Conservation (phyloP, 2,329 filamentous ascomycete species). For the Arthroderma sp. region DNA sequence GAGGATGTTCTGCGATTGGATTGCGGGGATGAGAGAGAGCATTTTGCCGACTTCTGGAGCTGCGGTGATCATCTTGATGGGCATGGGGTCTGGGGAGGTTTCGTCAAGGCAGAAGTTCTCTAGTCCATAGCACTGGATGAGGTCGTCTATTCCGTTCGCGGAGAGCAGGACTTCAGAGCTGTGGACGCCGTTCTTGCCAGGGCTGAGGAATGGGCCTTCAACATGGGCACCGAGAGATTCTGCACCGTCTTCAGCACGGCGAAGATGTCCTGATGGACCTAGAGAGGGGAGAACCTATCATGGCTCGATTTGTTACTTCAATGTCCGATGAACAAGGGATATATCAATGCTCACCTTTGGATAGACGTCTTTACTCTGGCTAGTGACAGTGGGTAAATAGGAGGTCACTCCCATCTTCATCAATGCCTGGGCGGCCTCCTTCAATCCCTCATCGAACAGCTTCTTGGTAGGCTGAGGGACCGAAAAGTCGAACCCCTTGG, state of each 20-base stretch:
- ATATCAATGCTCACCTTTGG: slow-evolving; percentile 46
- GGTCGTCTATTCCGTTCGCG: slow-evolving; percentile 50
- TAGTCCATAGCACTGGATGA: slow-evolving; percentile 46
- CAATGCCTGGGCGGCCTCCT: slow-evolving; percentile 57
- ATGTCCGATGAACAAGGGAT: not conserved
- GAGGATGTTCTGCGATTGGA: slow-evolving; percentile 55
- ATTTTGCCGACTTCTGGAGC: slow-evolving; percentile 71
- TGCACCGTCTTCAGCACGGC: slow-evolving; percentile 55
- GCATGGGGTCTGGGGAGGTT: slow-evolving; percentile 6
- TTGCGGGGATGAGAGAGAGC: slow-evolving; percentile 53
- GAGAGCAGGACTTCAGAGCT: slow-evolving; percentile 58
- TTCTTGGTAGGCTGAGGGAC: slow-evolving; percentile 53
- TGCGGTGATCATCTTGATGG: slow-evolving; percentile 69
- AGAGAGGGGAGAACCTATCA: slow-evolving; percentile 55
- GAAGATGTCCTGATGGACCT: slow-evolving; percentile 53
- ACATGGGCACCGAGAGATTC: slow-evolving; percentile 84
- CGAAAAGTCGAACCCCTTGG: slow-evolving; percentile 87
- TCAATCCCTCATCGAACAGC: slow-evolving; percentile 61
- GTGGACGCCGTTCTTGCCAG: slow-evolving; percentile 77
- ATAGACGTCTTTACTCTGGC: slow-evolving; percentile 70
- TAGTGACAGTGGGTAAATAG: slow-evolving; percentile 70
- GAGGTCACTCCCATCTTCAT: slow-evolving; percentile 74
- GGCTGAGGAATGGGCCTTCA: slow-evolving; percentile 78
- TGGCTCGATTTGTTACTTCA: not conserved
- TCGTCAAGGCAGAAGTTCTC: slow-evolving; percentile 44